Base-by-base conservation (phyloP, 495 filamentous ascomycete species). In the Tuber brumale region DNA sequence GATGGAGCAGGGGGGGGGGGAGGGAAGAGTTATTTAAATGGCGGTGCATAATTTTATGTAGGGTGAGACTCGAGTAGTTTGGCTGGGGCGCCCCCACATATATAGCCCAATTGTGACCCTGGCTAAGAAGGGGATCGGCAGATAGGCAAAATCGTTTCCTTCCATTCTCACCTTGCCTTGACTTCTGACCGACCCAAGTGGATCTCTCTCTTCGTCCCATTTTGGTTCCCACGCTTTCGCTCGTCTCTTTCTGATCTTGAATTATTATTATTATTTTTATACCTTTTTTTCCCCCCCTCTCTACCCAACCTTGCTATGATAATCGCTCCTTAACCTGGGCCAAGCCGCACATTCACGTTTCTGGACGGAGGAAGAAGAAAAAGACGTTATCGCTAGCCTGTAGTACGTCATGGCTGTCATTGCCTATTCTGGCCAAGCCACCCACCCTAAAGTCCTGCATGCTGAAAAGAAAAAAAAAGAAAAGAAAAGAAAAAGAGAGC, bases 11-110 rank as follows among this genome's bases (percentile, higher is more conserved):
- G 37, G 57, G 27, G 57, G 57, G 57, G 37, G 57, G 27, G 57
- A 35, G 57, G 57, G 57, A 35, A 66, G 27, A 66, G 27, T 35
- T 66, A 66, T 66, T 66, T 66, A 66, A 66, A 66, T 66, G 57
- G 57, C 1, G 1, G 16, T 66, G 27, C 57, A 66, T 35, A 66
- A 18, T 66, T 35, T 35, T 66, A 66, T 66, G 57, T 66, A 66
- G 27, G 27, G 27, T 14, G 57, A 66, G 57, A 66, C 57, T 66
- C 57, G 57, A 66, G 57, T 66, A 66, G 57, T 66, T 66, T 66
- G 57, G 31, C 57, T 66, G 57, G 57, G 14, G 57, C 27, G 57
- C 57, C 57, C 57, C 57, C 57, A 66, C 27, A 66, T 27, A 31
- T 18, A 31, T 35, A 66, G 12, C 57, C 57, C 14, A 35, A 66